Evolutionary conservation across 768 basidiomycete species (phyloP).

Genomic region (Cystobasidium tubakii): DNA sequence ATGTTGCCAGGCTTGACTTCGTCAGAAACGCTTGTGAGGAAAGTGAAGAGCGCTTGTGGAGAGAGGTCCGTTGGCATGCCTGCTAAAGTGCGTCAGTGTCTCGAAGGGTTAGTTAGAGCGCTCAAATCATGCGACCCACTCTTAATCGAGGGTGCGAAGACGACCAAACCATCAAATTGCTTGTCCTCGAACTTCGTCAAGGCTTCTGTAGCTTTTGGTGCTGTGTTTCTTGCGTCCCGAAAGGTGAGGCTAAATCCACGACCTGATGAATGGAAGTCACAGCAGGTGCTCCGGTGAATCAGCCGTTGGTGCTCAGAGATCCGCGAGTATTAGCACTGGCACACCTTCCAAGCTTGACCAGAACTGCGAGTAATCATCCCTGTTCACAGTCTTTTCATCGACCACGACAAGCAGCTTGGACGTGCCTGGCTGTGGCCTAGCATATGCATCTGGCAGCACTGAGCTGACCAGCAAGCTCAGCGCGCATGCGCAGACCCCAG

Average conservation of each 20-base stretch:
- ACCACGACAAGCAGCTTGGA: slow-evolving; percentile 26
- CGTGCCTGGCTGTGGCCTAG: not conserved
- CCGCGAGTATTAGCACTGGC: too few species aligned
- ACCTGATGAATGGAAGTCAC: slow-evolving; percentile 52
- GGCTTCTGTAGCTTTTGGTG: slow-evolving; percentile 59
- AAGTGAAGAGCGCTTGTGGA: slow-evolving; percentile 69
- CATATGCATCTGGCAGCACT: not conserved
- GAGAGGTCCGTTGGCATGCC: slow-evolving; percentile 69
- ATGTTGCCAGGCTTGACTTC: slow-evolving; percentile 64
- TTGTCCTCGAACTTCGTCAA: slow-evolving; percentile 58
- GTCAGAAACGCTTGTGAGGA: slow-evolving; percentile 54
- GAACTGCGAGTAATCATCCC: slow-evolving; percentile 23
- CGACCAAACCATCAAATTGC: slow-evolving; percentile 74
- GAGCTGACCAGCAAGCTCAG: slow-evolving; percentile 1
- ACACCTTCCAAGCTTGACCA: slow-evolving; percentile 30
- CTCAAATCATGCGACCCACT: slow-evolving; percentile 54
- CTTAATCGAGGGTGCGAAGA: slow-evolving; percentile 80
- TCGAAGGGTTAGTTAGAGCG: not conserved
- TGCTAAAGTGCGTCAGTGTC: slow-evolving; percentile 46
- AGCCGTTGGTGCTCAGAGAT: too few species aligned
- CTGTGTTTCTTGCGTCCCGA: slow-evolving; percentile 69
- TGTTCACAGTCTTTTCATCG: not conserved
- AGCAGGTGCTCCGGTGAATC: too few species aligned
- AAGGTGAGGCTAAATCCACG: slow-evolving; percentile 81
- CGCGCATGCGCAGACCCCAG: not conserved